Base-by-base conservation (phyloP, 768 basidiomycete genomes). In the Suillus weaverae region DNA sequence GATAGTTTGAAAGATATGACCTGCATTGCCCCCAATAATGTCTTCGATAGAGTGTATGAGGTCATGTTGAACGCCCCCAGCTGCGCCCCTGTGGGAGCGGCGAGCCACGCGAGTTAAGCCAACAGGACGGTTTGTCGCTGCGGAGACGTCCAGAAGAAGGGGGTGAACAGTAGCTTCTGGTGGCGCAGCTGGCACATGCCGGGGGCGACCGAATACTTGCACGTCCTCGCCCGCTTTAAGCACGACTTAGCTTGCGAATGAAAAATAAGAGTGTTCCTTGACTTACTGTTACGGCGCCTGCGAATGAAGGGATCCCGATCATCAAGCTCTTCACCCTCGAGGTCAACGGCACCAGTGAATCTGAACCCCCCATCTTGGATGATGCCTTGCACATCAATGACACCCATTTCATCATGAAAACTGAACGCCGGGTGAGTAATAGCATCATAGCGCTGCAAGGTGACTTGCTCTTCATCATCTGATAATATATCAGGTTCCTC, bases 1-100 rank as follows among this genome's bases (percentile, higher is more conserved):
- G 54, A 97, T 83, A 55, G 94, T 90, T 62, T 95, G 91, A 70
- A 97, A 85, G 33, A 95, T 80, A 70, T 95, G 94, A 20, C 90
- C 83, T 9, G 91, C 91, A 32, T 91, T 90, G 11, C 87, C 87
- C 0, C 92, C 92, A 62, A 96, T 86, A 62, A 94, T 86, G 64
- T 90, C 87, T 66, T 94, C 90, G 50, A 97, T 86, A 18, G 88
- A 90, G 65, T 90, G 87, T 30, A 93, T 77, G 50, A 95, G 80
- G 54, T 91, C 89, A 22, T 78, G 81, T 62, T 81, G 82, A 55
- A 79, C 79, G 55, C 78, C 83, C 60, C 69, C 71, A 18, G 83
- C 80, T 53, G 84, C 77, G 56, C 85, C 80, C 63, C 89, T 84
- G 50, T 87, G 86, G 1, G 84, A 74, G 53, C 87, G 85, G 57